phyloP scores from a whole-genome alignment of 768 basidiomycete species.

The Mycena maculata region DNA sequence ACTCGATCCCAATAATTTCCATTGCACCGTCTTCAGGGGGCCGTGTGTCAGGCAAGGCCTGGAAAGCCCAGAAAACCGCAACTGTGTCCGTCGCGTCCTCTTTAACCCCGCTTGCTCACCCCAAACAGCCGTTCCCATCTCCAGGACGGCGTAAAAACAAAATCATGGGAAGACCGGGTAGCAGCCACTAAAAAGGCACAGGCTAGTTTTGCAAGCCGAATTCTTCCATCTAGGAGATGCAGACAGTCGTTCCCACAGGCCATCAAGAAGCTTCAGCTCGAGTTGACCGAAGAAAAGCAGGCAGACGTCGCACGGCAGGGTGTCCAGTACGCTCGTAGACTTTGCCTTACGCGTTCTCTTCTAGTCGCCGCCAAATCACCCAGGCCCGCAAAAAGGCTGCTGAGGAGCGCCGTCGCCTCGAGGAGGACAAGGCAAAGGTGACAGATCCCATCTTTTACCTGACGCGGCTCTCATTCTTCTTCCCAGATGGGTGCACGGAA shows the following conservation, averaged over 20 bases:
- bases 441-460: constrained; percentile 20
- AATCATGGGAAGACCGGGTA: constrained; percentile 76
- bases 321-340: constrained; percentile 24
- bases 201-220: too few species aligned
- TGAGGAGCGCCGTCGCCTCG: constrained; percentile 76
- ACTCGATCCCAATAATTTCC: constrained; percentile 41
- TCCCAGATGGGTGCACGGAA: constrained; percentile 84
- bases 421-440: constrained; percentile 75
- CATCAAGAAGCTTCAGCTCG: constrained; percentile 77
- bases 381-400: constrained; percentile 76
- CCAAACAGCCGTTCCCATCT: constrained; percentile 73
- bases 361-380: constrained; percentile 75
- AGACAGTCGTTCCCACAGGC: too few species aligned
- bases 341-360: constrained; percentile 10
- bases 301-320: constrained; percentile 70
- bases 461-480: constrained; percentile 13
- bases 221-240: too few species aligned
- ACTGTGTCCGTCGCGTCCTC: constrained; percentile 55
- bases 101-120: constrained; percentile 20
- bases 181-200: constrained; percentile 70
- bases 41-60: constrained; percentile 75
- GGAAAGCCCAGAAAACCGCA: constrained; percentile 66
- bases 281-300: constrained; percentile 82
- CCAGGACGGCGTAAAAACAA: constrained; percentile 72
- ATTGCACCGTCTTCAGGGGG: constrained; percentile 73